Evolutionary conservation across 345 rosid genomes (phyloP), one percentile per base, ranked within the genome.

Genomic region (Cardamine occulta): DNA sequence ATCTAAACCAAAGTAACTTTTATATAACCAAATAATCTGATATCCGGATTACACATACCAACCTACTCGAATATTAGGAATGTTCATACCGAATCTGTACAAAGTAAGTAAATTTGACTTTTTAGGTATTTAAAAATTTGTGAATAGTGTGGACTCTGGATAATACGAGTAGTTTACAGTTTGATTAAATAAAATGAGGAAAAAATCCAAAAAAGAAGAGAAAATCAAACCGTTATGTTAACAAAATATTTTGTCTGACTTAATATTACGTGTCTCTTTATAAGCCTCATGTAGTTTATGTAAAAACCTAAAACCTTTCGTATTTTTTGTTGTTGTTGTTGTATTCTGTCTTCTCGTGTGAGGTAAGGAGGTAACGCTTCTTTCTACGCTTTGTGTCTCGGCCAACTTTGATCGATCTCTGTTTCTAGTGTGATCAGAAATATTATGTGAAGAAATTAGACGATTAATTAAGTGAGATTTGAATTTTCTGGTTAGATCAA

Each of bases 151-250:
- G 23, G 23, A 21, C 23, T 1, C 1, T 13, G 47, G 47, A 7
- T 66, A 49, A 21, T n/a, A n/a, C 23, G 23, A 21, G 23, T 21
- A 21, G 23, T 21, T 21, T 21, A 21, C 23, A 35, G 39, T 8
- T 35, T 35, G 8, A 8, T 9, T 37, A 9, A 3, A 37, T 39
- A 39, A 39, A 39, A 39, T 39, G 49, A 35, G 72, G 58, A 10
- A 52, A 35, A 39, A 19, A 23, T 5, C 35, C 3, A 8, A 35
- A 52, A 35, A 40, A 23, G 49, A 23, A 15, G 23, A 52, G 61
- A 52, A 32, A 51, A 67, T 67, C 72, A 52, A n/a, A 35, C 24
- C n/a, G 34, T 52, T 52, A 14, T 67, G 72, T 59, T 52, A 67
- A 52, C 24, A 52, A 52, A 61, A 62, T 7, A 23, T 23, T 40